Evolutionary conservation across 495 filamentous ascomycete species (phyloP).

Genomic region (Aspergillus sclerotiicarbonarius): DNA sequence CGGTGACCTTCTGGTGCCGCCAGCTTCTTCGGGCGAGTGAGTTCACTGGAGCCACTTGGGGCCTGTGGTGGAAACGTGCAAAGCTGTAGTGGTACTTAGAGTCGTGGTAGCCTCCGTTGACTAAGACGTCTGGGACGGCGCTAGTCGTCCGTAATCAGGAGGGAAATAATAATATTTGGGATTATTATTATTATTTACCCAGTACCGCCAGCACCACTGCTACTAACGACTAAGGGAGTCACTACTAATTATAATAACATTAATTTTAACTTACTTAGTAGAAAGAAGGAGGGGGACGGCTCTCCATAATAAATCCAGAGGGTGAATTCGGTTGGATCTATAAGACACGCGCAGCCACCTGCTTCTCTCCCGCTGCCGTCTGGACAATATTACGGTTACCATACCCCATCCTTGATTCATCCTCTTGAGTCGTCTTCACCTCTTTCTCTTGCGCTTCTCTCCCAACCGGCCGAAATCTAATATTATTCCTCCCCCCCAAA

Average conservation of each 20-base stretch:
- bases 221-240: not conserved
- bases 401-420: not conserved
- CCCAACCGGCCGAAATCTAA: not conserved
- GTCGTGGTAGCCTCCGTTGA: slow-evolving; percentile 1
- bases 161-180: not conserved
- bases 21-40: slow-evolving; percentile 33
- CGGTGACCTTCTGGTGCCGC: slow-evolving; percentile 37
- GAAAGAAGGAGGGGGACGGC: not conserved
- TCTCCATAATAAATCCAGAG: not conserved
- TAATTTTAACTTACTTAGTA: slow-evolving; percentile 4
- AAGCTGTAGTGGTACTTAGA: slow-evolving; percentile 10
- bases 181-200: slow-evolving; percentile 1
- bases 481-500: not conserved
- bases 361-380: not conserved
- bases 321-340: not conserved
- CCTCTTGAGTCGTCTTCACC: slow-evolving; percentile 3
- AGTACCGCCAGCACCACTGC: not conserved
- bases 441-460: slow-evolving; percentile 3
- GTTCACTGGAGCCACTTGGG: slow-evolving; percentile 18
- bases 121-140: slow-evolving; percentile 5
- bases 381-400: not conserved
- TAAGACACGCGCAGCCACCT: not conserved
- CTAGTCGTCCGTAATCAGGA: slow-evolving; percentile 8
- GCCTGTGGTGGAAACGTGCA: slow-evolving; percentile 18
- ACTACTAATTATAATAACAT: slow-evolving; percentile 9